These are phyloP conservation scores for Rhynchospora tenuis DNA, from an alignment of 176 grass and related monocot genomes.

Conservation along the genomic window DNA sequence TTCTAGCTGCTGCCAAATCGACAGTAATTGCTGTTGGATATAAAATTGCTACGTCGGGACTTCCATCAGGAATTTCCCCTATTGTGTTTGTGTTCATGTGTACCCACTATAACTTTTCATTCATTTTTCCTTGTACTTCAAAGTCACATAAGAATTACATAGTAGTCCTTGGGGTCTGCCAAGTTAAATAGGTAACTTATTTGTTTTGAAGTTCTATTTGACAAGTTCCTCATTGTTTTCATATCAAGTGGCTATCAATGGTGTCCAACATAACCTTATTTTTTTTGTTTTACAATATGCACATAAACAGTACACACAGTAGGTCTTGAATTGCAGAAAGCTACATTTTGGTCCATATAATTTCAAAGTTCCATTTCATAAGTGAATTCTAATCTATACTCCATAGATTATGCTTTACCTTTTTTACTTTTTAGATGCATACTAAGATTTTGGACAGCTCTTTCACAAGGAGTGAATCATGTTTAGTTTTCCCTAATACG, in stretches of 20 bases:
- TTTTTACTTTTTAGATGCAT: neutral
- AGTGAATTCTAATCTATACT: neutral
- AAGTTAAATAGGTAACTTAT: too few relatives aligned
- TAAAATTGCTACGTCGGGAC: slow-evolving; percentile 83
- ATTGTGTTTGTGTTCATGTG: slow-evolving; percentile 84
- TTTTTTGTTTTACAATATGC: too few relatives aligned
- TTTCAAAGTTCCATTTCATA: neutral
- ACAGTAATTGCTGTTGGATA: slow-evolving; percentile 77
- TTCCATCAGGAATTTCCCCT: slow-evolving; percentile 79
- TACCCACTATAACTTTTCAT: neutral
- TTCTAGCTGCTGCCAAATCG: slow-evolving; percentile 78
- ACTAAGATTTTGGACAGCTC: neutral
- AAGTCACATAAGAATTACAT: neutral
- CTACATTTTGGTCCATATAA: neutral
- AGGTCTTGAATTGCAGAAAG: too few relatives aligned
- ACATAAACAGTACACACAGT: too few relatives aligned
- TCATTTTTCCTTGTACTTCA: neutral
- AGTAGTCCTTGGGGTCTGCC: too few relatives aligned
- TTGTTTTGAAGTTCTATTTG: too few relatives aligned
- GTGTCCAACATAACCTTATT: too few relatives aligned
- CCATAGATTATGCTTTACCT: neutral
- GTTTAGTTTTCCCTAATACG: neutral
- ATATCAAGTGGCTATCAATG: too few relatives aligned
- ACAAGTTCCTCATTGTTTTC: too few relatives aligned
- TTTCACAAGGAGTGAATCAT: neutral